Evolutionary conservation across 768 basidiomycete species (phyloP).

Genomic region (Suillus paluster): DNA sequence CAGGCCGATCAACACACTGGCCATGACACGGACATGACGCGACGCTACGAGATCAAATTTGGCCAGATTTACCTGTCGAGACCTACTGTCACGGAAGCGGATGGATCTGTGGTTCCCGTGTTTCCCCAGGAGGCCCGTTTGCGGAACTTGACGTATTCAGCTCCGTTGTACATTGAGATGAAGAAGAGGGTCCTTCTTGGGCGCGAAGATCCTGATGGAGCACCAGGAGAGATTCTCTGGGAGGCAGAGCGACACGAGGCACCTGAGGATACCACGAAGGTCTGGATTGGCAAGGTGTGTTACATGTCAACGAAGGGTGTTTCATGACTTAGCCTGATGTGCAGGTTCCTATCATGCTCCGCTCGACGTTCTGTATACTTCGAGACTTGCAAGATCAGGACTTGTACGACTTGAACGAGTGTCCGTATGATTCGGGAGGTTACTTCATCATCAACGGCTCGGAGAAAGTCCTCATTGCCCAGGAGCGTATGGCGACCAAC

Average conservation of each 20-base stretch:
- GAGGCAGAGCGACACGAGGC: constrained; percentile 70
- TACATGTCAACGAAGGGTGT: constrained; percentile 9
- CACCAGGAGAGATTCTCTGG: constrained; percentile 81
- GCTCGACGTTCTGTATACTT: constrained; percentile 94
- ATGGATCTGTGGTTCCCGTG: constrained; percentile 90
- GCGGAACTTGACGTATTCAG: constrained; percentile 94
- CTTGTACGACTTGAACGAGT: constrained; percentile 92
- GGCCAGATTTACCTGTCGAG: constrained; percentile 97
- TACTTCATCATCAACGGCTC: constrained; percentile 99
- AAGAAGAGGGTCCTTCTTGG: constrained; percentile 82
- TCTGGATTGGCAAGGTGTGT: constrained; percentile 92
- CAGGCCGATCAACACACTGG: constrained; percentile 97
- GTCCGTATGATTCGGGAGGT: constrained; percentile 97
- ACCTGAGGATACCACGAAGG: constrained; percentile 73
- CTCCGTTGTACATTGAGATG: constrained; percentile 96
- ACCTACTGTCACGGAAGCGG: constrained; percentile 93
- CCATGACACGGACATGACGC: constrained; percentile 77
- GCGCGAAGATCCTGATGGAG: constrained; percentile 78
- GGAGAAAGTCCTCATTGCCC: constrained; percentile 99
- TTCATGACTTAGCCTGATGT: constrained; percentile 16
- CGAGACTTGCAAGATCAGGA: constrained; percentile 78
- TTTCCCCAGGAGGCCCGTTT: constrained; percentile 97
- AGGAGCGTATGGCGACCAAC: constrained; percentile 99
- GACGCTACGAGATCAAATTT: constrained; percentile 96
- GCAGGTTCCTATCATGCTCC: constrained; percentile 97